These are phyloP conservation scores for Sporothrix humicola DNA, from an alignment of 2,329 filamentous ascomycete species.

Conservation along the genomic window DNA sequence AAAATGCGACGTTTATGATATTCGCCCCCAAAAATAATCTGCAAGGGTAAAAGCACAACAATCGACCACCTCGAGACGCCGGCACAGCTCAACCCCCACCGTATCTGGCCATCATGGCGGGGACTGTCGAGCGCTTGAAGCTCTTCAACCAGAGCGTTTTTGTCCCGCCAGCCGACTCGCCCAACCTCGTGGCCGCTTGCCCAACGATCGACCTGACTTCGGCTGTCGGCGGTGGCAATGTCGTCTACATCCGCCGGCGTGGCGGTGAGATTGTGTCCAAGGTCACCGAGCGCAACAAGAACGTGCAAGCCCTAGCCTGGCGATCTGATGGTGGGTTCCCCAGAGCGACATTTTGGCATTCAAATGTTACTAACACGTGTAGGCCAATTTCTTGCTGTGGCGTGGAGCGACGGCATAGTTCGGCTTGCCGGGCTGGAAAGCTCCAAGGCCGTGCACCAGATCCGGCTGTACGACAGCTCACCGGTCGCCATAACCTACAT, in stretches of 20 bases:
- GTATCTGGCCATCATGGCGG: constrained; percentile 16
- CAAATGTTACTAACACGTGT: not conserved
- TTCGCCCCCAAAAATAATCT: not conserved
- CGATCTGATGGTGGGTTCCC: constrained; percentile 67
- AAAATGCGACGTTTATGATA: not conserved
- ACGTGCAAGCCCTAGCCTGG: constrained; percentile 63
- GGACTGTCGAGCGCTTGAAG: constrained; percentile 42
- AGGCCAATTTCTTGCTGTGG: constrained; percentile 80
- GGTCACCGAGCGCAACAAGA: constrained; percentile 50
- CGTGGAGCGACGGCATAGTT: constrained; percentile 80
- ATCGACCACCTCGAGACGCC: not conserved
- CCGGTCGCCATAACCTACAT: constrained; percentile 57
- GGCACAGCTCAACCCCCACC: not conserved
- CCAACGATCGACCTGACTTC: constrained; percentile 85
- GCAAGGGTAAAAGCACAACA: not conserved
- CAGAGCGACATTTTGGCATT: constrained; percentile 39
- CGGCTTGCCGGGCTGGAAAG: constrained; percentile 79
- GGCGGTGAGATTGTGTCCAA: constrained; percentile 71
- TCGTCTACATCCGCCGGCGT: constrained; percentile 77
- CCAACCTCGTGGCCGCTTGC: constrained; percentile 72
- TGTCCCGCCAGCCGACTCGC: constrained; percentile 57
- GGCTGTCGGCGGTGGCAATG: constrained; percentile 66
- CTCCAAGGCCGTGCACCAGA: constrained; percentile 79
- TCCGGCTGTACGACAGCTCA: constrained; percentile 57
- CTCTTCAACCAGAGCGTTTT: constrained; percentile 64